Conservation (phyloP, 345 rosid genomes). For the Fremontodendron californicum region DNA sequence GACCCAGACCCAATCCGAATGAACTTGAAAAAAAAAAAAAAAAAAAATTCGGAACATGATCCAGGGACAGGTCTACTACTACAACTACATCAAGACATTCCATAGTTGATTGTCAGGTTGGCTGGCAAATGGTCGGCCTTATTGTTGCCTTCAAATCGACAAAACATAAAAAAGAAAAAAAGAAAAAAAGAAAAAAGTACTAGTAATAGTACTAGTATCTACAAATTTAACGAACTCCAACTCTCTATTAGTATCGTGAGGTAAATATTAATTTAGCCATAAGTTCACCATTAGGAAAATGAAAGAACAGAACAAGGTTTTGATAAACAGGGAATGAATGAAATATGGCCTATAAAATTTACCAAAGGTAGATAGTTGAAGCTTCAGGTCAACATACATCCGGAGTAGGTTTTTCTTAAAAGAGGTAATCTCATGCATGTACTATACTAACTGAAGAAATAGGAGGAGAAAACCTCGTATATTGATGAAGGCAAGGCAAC, state of each 20-base stretch:
- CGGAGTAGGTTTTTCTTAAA: neutral
- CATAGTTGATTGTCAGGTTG: slow-evolving; percentile 6
- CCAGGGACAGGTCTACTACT: neutral
- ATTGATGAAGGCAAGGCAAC: slow-evolving; percentile 32
- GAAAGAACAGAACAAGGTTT: neutral
- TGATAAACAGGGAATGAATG: neutral
- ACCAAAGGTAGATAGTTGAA: neutral
- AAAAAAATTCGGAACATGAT: neutral
- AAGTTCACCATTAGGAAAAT: neutral
- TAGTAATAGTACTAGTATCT: too few species aligned
- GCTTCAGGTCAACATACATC: slow-evolving; percentile 25
- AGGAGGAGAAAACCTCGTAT: slow-evolving; percentile 25
- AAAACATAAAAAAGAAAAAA: too few species aligned
- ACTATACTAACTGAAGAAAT: neutral
- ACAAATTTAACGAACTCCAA: too few species aligned
- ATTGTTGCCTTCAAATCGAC: neutral
- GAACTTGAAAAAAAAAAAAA: neutral
- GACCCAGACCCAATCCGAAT: too few species aligned
- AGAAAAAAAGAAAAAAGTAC: too few species aligned
- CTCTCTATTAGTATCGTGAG: too few species aligned
- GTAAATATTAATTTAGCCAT: too few species aligned
- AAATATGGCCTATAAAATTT: slow-evolving; percentile 12
- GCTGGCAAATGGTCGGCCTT: slow-evolving; percentile 7
- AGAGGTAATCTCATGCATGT: slow-evolving; percentile 13
- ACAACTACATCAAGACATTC: neutral